Base-by-base conservation (phyloP, 1,284 basidiomycete species). In the Fomitopsis betulina region DNA sequence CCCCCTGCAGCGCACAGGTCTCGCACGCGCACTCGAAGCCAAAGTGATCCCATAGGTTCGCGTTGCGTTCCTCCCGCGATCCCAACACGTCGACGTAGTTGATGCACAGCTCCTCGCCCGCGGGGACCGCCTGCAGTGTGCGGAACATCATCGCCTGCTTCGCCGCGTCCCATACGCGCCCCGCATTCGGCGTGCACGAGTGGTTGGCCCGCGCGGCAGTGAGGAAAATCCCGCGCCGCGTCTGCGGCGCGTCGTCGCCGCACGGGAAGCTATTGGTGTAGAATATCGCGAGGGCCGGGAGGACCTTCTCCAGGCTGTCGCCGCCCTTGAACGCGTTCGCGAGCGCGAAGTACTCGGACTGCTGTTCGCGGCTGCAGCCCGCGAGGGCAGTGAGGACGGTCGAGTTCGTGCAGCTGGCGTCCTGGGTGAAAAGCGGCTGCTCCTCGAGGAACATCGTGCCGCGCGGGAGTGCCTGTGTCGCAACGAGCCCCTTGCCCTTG, bases 61-160 rank as follows among this genome's bases (percentile, higher is more conserved):
- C 63, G 43, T 70, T 67, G 47, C 82, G 74, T 57, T 77, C 70
- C 25, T 61, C 61, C 12, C 73, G 73, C 0, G 68, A 61, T 27
- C 75, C 76, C 25, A 78, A 68, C 6, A 76, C 65, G 58, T 83
- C 78, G 51, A 80, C 74, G 63, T 86, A 86, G 58, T 75, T 81
- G 61, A 81, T 83, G 65, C 81, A 84, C 39, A 86, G 68, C 60
- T 86, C 85, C 58, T 86, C 82, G 13, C 78, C 83, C 9, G 65
- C 62, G n/a, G 64, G 61, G 32, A 86, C 65, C 53, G 76, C 76
- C 19, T 74, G 58, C 38, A 68, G 53, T 39, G 64, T 61, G 25
- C 64, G 64, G 57, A 69, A 67, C 21, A 54, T 37, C 60, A 67
- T 62, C 37, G 56, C 58, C 40, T 63, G 58, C 42, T 55, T 45